Percentiles rank a stretch among this genome's conserved stretches.
Conservation (phyloP, 202 grass and related monocot genomes). For the Panicum hallii region DNA sequence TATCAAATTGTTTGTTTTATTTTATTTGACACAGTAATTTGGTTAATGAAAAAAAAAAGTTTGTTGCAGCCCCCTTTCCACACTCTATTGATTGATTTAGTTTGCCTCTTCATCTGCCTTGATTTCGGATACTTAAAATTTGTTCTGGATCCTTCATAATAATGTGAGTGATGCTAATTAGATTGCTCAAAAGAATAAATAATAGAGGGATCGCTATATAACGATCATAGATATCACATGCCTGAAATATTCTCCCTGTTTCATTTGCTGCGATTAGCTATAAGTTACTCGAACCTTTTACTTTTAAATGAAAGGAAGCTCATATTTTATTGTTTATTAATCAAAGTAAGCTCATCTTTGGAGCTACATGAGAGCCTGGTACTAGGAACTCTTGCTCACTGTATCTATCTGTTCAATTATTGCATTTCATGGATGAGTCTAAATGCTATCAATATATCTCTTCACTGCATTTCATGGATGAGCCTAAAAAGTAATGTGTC, state of each 20-base stretch:
- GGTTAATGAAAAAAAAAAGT: slow-evolving; percentile 23
- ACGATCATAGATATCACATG: not conserved
- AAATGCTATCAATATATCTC: not conserved
- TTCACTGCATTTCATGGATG: slow-evolving; percentile 6
- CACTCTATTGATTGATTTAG: not conserved
- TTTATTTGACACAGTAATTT: not conserved
- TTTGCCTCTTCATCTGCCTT: not conserved
- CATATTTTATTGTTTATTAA: slow-evolving; percentile 30
- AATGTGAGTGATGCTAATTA: slow-evolving; percentile 6
- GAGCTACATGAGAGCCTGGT: not conserved
- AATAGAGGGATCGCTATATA: not conserved
- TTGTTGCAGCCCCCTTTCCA: not conserved
- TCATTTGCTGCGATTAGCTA: not conserved
- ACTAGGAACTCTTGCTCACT: slow-evolving; percentile 20
- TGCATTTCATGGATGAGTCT: slow-evolving; percentile 3
- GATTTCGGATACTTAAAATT: slow-evolving; percentile 8
- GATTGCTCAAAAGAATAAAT: not conserved
- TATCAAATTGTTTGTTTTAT: slow-evolving; percentile 23
- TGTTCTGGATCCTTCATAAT: not conserved
- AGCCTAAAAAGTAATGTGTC: not conserved
- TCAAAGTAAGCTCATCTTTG: slow-evolving; percentile 5
- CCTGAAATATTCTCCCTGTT: not conserved
- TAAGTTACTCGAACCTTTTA: not conserved
- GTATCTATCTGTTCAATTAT: slow-evolving; percentile 29
- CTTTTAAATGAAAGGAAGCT: not conserved